Conservation (phyloP, 2,329 filamentous ascomycete species). For the Colletotrichum falcatum region DNA sequence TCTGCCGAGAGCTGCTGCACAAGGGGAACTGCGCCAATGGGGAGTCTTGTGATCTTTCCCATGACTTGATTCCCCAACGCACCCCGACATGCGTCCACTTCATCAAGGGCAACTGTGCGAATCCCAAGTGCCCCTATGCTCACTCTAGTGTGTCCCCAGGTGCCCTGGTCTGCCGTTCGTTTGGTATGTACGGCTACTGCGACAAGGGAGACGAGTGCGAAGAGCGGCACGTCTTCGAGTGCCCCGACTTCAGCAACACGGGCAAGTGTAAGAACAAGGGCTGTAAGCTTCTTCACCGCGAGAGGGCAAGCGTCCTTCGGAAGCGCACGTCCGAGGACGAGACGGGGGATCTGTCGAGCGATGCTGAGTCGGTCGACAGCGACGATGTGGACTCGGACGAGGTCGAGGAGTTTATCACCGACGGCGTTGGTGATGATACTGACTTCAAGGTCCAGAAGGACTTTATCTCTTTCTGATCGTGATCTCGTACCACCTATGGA, state of each 20-base stretch:
- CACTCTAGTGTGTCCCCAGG: slow-evolving; percentile 83
- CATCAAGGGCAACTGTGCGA: slow-evolving; percentile 89
- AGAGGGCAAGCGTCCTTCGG: slow-evolving; percentile 84
- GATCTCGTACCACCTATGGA: slow-evolving; percentile 33
- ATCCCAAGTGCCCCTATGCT: slow-evolving; percentile 85
- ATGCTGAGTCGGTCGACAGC: slow-evolving; percentile 78
- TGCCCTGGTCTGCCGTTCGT: slow-evolving; percentile 84
- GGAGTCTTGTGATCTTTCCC: slow-evolving; percentile 88
- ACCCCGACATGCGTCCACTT: slow-evolving; percentile 92
- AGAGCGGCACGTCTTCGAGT: slow-evolving; percentile 91
- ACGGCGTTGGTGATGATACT: slow-evolving; percentile 64
- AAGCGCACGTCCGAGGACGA: slow-evolving; percentile 68
- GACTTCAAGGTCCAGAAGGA: slow-evolving; percentile 70
- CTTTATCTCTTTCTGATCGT: slow-evolving; percentile 61
- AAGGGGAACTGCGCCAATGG: slow-evolving; percentile 83
- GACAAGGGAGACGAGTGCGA: slow-evolving; percentile 81
- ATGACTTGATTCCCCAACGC: slow-evolving; percentile 85
- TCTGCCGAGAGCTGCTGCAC: slow-evolving; percentile 88
- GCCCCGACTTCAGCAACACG: slow-evolving; percentile 93
- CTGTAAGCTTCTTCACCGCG: slow-evolving; percentile 88
- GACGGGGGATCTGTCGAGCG: slow-evolving; percentile 80
- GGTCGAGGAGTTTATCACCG: slow-evolving; percentile 72
- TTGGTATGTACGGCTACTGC: slow-evolving; percentile 91
- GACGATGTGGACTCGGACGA: slow-evolving; percentile 86
- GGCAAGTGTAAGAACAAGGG: slow-evolving; percentile 84